Evolutionary conservation across 1,139 yeast species (phyloP).

Genomic region (Candida tunisiensis): DNA sequence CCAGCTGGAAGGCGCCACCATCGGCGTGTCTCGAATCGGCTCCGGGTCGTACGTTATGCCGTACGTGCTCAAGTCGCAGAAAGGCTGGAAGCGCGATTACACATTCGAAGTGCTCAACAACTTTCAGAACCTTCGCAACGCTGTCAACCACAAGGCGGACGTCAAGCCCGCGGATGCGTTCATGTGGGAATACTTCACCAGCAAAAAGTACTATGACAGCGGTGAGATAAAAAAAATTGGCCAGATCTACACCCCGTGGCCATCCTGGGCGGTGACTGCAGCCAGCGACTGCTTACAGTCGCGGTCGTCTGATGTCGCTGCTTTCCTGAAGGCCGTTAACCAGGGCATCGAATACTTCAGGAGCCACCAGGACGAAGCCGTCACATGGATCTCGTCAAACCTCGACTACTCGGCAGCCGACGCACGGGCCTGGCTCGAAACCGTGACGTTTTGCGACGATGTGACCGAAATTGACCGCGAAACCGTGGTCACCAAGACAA

Average conservation of each 20-base stretch:
- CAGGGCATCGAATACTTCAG: slow-evolving; percentile 55
- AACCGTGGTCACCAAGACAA: slow-evolving; percentile 37
- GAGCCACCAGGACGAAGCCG: slow-evolving; percentile 43
- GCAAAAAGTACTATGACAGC: slow-evolving; percentile 67
- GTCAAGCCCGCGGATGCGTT: slow-evolving; percentile 54
- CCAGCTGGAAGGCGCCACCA: slow-evolving; percentile 41
- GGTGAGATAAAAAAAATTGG: slow-evolving; percentile 73
- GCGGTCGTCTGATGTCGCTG: slow-evolving; percentile 21
- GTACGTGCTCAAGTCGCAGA: slow-evolving; percentile 57
- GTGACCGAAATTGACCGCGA: slow-evolving; percentile 35
- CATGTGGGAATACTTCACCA: slow-evolving; percentile 93
- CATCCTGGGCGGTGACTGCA: slow-evolving; percentile 75
- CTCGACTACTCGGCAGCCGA: slow-evolving; percentile 67
- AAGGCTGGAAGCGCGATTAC: slow-evolving; percentile 24
- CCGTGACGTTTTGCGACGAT: slow-evolving; percentile 44
- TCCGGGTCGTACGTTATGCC: slow-evolving; percentile 81
- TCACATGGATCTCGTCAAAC: slow-evolving; percentile 42
- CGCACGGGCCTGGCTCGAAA: slow-evolving; percentile 63
- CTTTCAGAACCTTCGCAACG: slow-evolving; percentile 60
- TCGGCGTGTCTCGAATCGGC: slow-evolving; percentile 83
- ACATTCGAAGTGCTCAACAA: slow-evolving; percentile 43
- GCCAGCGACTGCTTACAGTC: too few species aligned
- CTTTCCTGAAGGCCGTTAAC: slow-evolving; percentile 37
- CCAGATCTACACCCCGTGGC: slow-evolving; percentile 90
- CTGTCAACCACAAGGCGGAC: slow-evolving; percentile 45